Percentiles rank a stretch among this genome's conserved stretches.
phyloP scores from a whole-genome alignment of 257 asterid genomes.

The Schizonepeta tenuifolia region DNA sequence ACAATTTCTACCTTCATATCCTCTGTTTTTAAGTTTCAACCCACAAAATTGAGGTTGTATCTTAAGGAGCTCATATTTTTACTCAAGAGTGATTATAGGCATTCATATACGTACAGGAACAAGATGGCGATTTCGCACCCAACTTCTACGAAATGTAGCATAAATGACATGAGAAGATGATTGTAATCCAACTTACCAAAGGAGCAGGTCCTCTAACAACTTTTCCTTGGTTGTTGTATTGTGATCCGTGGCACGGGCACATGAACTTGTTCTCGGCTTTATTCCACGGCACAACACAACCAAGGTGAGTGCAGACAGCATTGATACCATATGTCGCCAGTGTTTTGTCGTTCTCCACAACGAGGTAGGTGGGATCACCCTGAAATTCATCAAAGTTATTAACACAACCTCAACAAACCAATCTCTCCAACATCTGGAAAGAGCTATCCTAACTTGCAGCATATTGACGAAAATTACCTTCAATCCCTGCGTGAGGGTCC shows the following conservation, averaged over 20 bases:
- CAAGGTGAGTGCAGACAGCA: slow-evolving; percentile 95
- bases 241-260: slow-evolving; percentile 99
- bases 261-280: slow-evolving; percentile 90
- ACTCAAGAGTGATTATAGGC: neutral
- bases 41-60: too few relatives aligned
- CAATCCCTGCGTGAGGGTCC: slow-evolving; percentile 89
- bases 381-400: slow-evolving; percentile 32
- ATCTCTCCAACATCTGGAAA: neutral
- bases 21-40: too few relatives aligned
- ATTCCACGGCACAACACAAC: slow-evolving; percentile 96
- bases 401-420: too few relatives aligned
- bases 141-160: neutral
- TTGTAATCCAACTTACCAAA: slow-evolving; percentile 53
- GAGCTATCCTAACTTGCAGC: neutral
- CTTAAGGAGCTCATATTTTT: neutral
- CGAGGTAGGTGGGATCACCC: slow-evolving; percentile 98
- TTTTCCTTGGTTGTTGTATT: slow-evolving; percentile 88
- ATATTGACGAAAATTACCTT: slow-evolving; percentile 53
- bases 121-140: neutral
- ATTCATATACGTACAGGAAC: neutral
- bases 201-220: slow-evolving; percentile 99
- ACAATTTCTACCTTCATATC: too few relatives aligned
- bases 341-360: slow-evolving; percentile 86
- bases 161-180: neutral
- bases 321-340: slow-evolving; percentile 92